Conservation (phyloP, 2,329 filamentous ascomycete species). For the Aphanoascus verrucosus region DNA sequence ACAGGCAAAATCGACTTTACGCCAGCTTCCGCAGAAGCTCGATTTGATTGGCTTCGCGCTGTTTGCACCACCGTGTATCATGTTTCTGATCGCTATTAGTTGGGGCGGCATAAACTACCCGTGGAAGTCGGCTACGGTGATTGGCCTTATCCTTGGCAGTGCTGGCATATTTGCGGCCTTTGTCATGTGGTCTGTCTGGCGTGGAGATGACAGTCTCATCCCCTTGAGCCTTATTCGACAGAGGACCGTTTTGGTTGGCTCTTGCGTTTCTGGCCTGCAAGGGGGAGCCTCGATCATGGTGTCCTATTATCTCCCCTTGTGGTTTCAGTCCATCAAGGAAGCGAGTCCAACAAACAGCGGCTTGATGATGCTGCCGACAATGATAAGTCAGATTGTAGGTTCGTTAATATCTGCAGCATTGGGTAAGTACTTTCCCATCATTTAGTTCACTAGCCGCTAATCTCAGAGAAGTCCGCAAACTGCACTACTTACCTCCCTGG, state of each 20-base stretch:
- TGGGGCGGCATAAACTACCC: constrained; percentile 7
- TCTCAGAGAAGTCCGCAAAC: neutral
- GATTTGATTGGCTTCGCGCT: constrained; percentile 5
- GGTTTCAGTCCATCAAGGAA: constrained; percentile 7
- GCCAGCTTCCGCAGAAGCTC: constrained; percentile 17
- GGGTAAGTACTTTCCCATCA: neutral
- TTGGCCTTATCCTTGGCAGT: constrained; percentile 4
- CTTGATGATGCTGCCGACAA: constrained; percentile 6
- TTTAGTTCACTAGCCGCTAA: neutral
- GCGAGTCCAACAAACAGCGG: constrained; percentile 5
- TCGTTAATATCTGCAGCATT: neutral
- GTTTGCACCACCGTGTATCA: constrained; percentile 4
- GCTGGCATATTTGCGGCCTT: neutral
- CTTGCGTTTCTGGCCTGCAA: constrained; percentile 1
- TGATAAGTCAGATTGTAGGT: constrained; percentile 4
- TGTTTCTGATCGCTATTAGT: constrained; percentile 8
- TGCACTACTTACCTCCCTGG: constrained; percentile 7
- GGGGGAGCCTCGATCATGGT: constrained; percentile 2
- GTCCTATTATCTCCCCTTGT: constrained; percentile 12
- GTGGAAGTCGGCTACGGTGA: constrained; percentile 5
- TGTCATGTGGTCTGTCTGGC: neutral
- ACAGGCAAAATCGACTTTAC: constrained; percentile 24
- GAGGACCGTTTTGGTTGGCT: constrained; percentile 4
- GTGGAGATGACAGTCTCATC: constrained; percentile 5
- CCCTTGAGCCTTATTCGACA: constrained; percentile 4